Evolutionary conservation across 805 yeast species (phyloP).

Genomic region (Candida jianshihensis): DNA sequence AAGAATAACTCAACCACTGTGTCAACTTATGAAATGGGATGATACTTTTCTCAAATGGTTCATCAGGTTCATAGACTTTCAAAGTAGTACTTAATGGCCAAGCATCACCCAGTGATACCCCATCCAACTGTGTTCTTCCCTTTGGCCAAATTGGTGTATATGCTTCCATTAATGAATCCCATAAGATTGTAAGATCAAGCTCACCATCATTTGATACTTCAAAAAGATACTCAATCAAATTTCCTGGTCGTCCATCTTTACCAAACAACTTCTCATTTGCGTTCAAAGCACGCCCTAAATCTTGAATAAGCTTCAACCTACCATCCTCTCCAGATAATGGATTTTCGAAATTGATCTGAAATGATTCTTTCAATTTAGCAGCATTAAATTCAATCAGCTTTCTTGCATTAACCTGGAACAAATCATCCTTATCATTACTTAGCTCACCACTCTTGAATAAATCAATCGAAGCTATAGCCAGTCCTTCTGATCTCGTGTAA

Average conservation of each 20-base stretch:
- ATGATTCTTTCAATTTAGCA: constrained; percentile 31
- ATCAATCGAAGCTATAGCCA: constrained; percentile 53
- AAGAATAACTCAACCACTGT: constrained; percentile 61
- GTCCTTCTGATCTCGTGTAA: constrained; percentile 49
- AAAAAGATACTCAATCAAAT: constrained; percentile 42
- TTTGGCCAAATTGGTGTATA: constrained; percentile 56
- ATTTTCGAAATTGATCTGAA: constrained; percentile 43
- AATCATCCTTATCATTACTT: constrained; percentile 28
- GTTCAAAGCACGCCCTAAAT: constrained; percentile 40
- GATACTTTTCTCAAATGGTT: constrained; percentile 29
- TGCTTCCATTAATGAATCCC: constrained; percentile 52
- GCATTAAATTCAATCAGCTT: constrained; percentile 30
- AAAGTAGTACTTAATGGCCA: constrained; percentile 40
- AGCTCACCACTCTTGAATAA: constrained; percentile 46
- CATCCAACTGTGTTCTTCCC: constrained; percentile 45
- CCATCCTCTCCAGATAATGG: constrained; percentile 52
- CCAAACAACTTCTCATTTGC: constrained; percentile 38
- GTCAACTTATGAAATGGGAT: constrained; percentile 61
- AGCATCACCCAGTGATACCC: constrained; percentile 53
- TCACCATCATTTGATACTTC: constrained; percentile 12
- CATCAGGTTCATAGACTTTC: constrained; percentile 10
- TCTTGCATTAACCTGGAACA: constrained; percentile 37
- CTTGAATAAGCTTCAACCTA: constrained; percentile 37
- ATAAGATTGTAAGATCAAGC: constrained; percentile 40
- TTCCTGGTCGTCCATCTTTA: constrained; percentile 44